Evolutionary conservation across 148 eudicot genomes (phyloP), one percentile per base, ranked within the genome.

Genomic region (Selenicereus undatus): DNA sequence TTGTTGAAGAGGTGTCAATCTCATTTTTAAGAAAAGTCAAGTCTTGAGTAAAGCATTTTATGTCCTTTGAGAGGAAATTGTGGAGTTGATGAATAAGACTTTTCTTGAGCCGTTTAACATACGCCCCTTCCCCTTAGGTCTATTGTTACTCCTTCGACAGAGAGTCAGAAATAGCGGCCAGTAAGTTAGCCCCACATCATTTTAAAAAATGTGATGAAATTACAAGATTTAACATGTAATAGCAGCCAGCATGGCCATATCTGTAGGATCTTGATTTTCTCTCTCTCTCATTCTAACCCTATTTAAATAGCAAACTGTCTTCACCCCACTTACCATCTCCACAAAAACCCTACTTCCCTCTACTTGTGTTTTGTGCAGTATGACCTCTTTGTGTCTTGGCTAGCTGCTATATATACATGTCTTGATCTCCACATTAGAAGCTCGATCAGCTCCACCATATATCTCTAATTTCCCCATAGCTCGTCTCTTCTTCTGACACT

Each of bases 221-320:
- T 81, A 81, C 69, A 68, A 35, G 39, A 68, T 17, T 17, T 2
- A 74, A 74, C 43, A 0, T 7, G 4, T 50, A 52, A 65, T 12
- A 73, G 71, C n/a, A n/a, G 78, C 64, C 76, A 75, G 75, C 50
- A 54, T 79, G 81, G 66, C 70, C 58, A 27, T 77, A 74, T 83
- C 79, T 56, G 35, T 21, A 45, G 58, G 43, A 79, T 50, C 78
- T 72, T 30, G 36, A 79, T 73, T 26, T 42, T 51, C 51, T 26
- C 36, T 22, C 26, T 17, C 70, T 42, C 35, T 75, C 65, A 66
- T 35, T 58, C 45, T 43, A 42, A 51, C 78, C 81, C 86, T 84
- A 86, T 88, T 82, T 84, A 88, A 86, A 86, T 88, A 85, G 87
- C 87, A 88, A 66, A 64, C 79, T 88, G 86, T 86, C 83, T 82